Evolutionary conservation across 306 rosid genomes (phyloP).

Genomic region (Acmispon strigosus): DNA sequence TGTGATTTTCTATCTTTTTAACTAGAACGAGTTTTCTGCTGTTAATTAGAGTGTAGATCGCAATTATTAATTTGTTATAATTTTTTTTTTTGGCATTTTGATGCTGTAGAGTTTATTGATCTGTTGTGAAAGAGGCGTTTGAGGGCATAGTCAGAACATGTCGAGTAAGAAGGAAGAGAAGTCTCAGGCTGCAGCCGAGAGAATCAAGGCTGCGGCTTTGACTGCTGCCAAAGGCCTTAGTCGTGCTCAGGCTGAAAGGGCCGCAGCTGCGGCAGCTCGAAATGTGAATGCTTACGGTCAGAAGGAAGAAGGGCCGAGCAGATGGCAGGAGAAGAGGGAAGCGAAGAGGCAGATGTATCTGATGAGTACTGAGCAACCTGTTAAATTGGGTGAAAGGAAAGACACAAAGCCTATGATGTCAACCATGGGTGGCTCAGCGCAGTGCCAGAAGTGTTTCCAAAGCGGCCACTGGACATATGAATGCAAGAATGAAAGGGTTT

Average conservation of each 20-base stretch:
- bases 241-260: constrained; percentile 96
- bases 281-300: constrained; percentile 98
- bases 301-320: constrained; percentile 99
- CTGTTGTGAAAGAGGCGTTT: not conserved
- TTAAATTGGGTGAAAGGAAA: constrained; percentile 87
- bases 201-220: constrained; percentile 93
- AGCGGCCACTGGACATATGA: constrained; percentile 93
- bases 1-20: not conserved
- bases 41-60: not conserved
- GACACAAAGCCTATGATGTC: constrained; percentile 57
- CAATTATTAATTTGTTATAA: too few relatives aligned
- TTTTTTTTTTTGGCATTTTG: too few relatives aligned
- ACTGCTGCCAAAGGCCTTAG: constrained; percentile 96
- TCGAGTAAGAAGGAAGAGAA: constrained; percentile 97
- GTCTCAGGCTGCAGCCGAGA: constrained; percentile 88
- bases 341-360: constrained; percentile 98
- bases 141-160: constrained; percentile 40
- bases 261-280: constrained; percentile 89
- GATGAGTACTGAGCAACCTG: constrained; percentile 98
- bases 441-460: constrained; percentile 91
- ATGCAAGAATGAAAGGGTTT: constrained; percentile 92
- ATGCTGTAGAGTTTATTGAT: not conserved
- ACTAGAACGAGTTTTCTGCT: not conserved
- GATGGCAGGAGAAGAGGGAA: constrained; percentile 99
- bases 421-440: constrained; percentile 44